These are phyloP conservation scores for Ceratocystis papillata DNA, from an alignment of 2,329 filamentous ascomycete genomes.

Conservation along the genomic window DNA sequence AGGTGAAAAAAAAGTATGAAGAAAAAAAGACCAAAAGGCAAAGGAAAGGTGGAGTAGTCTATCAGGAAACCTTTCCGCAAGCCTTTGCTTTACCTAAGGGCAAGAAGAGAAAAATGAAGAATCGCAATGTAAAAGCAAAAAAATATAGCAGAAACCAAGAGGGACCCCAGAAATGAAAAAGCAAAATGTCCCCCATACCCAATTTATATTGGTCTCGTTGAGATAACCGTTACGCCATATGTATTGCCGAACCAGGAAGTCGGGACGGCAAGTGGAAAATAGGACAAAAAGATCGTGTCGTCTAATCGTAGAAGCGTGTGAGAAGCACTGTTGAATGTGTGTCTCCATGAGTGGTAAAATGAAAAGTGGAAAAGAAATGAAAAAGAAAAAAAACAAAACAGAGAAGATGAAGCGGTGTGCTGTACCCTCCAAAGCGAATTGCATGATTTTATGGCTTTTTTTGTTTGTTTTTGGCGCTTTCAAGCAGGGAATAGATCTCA, in stretches of 20 bases:
- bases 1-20: neutral
- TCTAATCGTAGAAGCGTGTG: slow-evolving; percentile 30
- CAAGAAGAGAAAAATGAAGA: slow-evolving; percentile 28
- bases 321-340: slow-evolving; percentile 36
- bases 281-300: slow-evolving; percentile 33
- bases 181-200: slow-evolving; percentile 15
- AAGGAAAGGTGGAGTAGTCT: slow-evolving; percentile 15
- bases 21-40: neutral
- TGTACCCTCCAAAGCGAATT: slow-evolving; percentile 23
- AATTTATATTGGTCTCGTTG: slow-evolving; percentile 34
- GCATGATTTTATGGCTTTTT: slow-evolving; percentile 14
- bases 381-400: slow-evolving; percentile 24
- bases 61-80: neutral
- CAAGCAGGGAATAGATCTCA: neutral
- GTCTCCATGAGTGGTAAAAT: slow-evolving; percentile 26
- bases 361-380: slow-evolving; percentile 20
- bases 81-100: slow-evolving; percentile 15
- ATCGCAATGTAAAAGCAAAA: slow-evolving; percentile 29
- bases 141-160: slow-evolving; percentile 18
- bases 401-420: slow-evolving; percentile 25
- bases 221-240: slow-evolving; percentile 37
- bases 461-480: slow-evolving; percentile 17
- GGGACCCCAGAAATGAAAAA: slow-evolving; percentile 21
- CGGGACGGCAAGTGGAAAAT: slow-evolving; percentile 30
- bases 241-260: neutral